Conservation (phyloP, 2,329 filamentous ascomycete species). For the Phialophora expanda region DNA sequence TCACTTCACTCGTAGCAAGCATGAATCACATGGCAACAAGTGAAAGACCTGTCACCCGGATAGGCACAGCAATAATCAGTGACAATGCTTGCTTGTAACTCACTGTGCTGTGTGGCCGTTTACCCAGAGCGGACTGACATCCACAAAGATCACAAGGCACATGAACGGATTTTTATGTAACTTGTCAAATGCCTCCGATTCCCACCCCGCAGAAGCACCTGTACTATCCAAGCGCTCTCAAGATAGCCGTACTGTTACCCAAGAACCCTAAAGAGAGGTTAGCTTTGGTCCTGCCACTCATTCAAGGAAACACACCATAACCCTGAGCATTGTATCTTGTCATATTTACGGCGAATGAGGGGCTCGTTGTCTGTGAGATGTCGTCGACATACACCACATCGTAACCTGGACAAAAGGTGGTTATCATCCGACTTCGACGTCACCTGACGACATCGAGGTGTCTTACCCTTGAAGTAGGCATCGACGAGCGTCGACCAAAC, state of each 20-base stretch:
- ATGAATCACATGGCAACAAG: not conserved
- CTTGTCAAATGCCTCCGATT: not conserved
- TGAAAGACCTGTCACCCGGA: not conserved
- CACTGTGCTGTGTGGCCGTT: not conserved
- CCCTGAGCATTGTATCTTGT: slow-evolving; percentile 26
- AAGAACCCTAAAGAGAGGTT: slow-evolving; percentile 22
- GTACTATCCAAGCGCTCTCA: slow-evolving; percentile 25
- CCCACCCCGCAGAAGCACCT: not conserved
- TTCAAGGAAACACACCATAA: slow-evolving; percentile 16
- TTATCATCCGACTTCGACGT: not conserved
- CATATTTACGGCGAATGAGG: slow-evolving; percentile 28
- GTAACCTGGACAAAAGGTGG: slow-evolving; percentile 42
- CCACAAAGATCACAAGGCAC: not conserved
- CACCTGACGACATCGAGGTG: not conserved
- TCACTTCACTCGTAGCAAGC: not conserved
- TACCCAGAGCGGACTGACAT: not conserved
- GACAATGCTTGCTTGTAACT: not conserved
- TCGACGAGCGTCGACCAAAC: slow-evolving; percentile 62
- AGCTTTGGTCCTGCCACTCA: not conserved
- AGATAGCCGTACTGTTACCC: slow-evolving; percentile 24
- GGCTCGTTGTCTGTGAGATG: slow-evolving; percentile 56
- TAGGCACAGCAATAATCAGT: not conserved
- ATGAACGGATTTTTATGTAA: not conserved
- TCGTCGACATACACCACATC: slow-evolving; percentile 62
- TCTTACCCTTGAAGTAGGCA: slow-evolving; percentile 57